Base-by-base conservation (phyloP, 495 filamentous ascomycete species). In the Penicillium cosmopolitanum region DNA sequence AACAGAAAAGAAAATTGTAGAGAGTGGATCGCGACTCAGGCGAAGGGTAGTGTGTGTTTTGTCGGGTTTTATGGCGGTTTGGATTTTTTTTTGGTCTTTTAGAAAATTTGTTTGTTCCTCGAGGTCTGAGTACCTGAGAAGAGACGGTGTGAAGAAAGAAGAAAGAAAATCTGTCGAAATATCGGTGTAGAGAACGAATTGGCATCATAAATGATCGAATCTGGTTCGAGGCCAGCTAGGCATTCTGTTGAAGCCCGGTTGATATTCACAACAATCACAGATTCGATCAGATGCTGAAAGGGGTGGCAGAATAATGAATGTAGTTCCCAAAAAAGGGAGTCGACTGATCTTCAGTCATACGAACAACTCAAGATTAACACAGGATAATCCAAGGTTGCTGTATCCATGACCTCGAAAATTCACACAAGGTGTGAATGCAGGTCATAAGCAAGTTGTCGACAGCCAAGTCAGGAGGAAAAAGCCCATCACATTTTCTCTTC, bases 401-500 rank as follows among this genome's bases (percentile, higher is more conserved):
- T 11, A 58, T 38, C 12, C 28, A 59, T 16, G 40, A 18, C 12
- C 6, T 21, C 51, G 5, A 34, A 5, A n/a, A 51, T 51, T 10
- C 31, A 34, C 31, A 34, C 25, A 51, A 18, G 25, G 34, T 5
- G 11, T 50, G 1, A 50, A 51, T 5, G 18, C 33, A 28, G 19
- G 28, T 25, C 12, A 44, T 44, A 13, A n/a, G 42, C 5, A 51
- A 51, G n/a, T 34, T 21, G 31, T 35, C 52, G 52, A 57, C 34
- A 57, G 55, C 57, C 52, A 55, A 38, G 36, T 50, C 48, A 51
- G 56, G 52, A 63, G 16, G 9, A 56, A 63, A 63, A 50, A 61
- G 58, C 65, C 62, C 65, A 68, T 70, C 62, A 62, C 65, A 58
- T 58, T 60, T 66, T 66, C 62, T 66, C 61, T 66, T 64, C 61